Evolutionary conservation across 1,284 basidiomycete species (phyloP).

Genomic region (Mixia osmundae): DNA sequence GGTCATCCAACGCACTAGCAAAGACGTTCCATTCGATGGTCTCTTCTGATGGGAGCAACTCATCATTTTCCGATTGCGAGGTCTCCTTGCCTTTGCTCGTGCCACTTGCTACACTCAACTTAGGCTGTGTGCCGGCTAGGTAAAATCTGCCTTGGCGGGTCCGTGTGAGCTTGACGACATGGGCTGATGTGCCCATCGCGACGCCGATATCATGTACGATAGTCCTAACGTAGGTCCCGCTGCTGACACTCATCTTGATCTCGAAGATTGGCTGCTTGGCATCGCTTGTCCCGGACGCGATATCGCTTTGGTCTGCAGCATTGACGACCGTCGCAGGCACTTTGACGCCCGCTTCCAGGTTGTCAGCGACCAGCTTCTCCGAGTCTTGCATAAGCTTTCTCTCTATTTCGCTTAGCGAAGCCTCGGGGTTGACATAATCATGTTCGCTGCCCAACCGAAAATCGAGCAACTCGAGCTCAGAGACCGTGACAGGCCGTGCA

Average conservation of each 20-base stretch:
- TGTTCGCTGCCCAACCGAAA: conserved; percentile 18
- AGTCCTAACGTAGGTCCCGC: conserved; percentile 82
- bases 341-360: neutral
- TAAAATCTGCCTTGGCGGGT: conserved; percentile 59
- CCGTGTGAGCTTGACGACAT: conserved; percentile 67
- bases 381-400: conserved; percentile 43
- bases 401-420: conserved; percentile 29
- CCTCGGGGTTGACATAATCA: conserved; percentile 14
- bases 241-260: conserved; percentile 69
- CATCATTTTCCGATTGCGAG: no score
- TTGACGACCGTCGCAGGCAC: neutral
- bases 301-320: neutral
- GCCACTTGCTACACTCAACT: no score
- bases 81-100: no score
- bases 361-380: conserved; percentile 22
- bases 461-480: conserved; percentile 40
- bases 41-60: no score
- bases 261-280: conserved; percentile 48
- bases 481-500: conserved; percentile 55
- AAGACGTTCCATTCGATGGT: no score
- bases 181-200: conserved; percentile 57
- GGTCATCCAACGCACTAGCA: no score
- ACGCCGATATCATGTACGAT: conserved; percentile 74
- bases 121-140: no score
- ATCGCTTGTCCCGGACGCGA: conserved; percentile 1